These are phyloP conservation scores for Allomyces arbusculus DNA, from an alignment of 192 early-diverging fungal genomes.

Conservation along the genomic window DNA sequence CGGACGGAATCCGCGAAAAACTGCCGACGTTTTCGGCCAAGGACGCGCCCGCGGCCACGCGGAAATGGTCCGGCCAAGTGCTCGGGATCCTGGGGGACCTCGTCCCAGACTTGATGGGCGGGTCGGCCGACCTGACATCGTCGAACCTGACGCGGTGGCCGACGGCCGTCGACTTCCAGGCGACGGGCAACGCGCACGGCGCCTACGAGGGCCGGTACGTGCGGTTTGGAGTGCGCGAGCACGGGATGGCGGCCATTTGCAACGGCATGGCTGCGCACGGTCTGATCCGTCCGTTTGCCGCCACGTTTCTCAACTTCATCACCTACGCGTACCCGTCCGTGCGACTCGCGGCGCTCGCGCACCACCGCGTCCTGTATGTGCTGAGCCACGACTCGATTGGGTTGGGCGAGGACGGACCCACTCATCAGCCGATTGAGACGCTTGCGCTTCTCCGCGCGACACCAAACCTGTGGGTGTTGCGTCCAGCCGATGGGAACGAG, in stretches of 20 bases:
- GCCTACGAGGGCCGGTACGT: constrained; percentile 75
- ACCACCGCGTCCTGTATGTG: constrained; percentile 81
- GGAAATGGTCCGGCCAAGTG: constrained; percentile 70
- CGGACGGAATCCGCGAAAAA: constrained; percentile 43
- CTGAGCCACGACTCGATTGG: constrained; percentile 99
- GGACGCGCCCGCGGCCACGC: constrained; percentile 61
- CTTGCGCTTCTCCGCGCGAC: constrained; percentile 68
- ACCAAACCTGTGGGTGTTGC: constrained; percentile 67
- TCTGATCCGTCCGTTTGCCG: constrained; percentile 61
- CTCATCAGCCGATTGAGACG: constrained; percentile 96
- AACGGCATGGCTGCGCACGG: constrained; percentile 83
- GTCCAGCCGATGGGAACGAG: constrained; percentile 91
- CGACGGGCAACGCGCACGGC: constrained; percentile 45
- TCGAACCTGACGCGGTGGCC: constrained; percentile 95
- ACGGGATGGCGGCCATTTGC: constrained; percentile 82
- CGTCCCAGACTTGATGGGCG: constrained; percentile 77
- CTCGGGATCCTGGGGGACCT: constrained; percentile 59
- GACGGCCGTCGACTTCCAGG: constrained; percentile 84
- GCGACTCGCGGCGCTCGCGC: constrained; percentile 71
- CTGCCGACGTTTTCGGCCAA: constrained; percentile 64
- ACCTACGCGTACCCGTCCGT: constrained; percentile 61
- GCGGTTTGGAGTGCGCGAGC: constrained; percentile 93
- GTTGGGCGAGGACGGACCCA: constrained; percentile 95
- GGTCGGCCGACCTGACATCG: constrained; percentile 92
- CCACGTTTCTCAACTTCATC: constrained; percentile 88